Base-by-base conservation (phyloP, 2,329 filamentous ascomycete species). In the Talaromyces sp. region DNA sequence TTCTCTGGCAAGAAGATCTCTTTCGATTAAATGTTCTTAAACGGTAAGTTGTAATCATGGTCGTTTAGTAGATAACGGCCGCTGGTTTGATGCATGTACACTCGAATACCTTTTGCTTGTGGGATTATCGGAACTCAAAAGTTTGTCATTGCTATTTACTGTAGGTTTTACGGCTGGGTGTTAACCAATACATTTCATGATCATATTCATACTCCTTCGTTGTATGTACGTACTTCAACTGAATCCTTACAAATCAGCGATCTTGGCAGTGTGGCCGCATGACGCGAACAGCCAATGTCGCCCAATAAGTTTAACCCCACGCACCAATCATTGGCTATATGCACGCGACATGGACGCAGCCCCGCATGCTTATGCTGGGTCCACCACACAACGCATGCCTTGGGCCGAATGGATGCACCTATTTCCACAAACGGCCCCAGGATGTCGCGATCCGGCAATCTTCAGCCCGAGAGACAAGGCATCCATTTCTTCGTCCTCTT, bases 1-100 rank as follows among this genome's bases (percentile, higher is more conserved):
- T 92, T 90, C 83, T 83, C 87, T 79, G 92, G 92, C 80, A 90
- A 88, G 83, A 95, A 93, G 88, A 88, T 87, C 76, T 91, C 88
- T 70, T 92, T 92, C 77, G 81, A 74, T 66, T 74, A 65, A 53
- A 43, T 53, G 40, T 29, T 61, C 67, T 45, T 62, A 31, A 40
- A 61, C 63, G 61, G 65, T 67, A 62, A 65, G 61, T 65, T 59
- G 58, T 36, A 61, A 61, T 31, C 17, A 53, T 53, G 49, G 49
- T 38, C n/a, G 45, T 45, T 38, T n/a, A 34, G 49, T 63, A 47
- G 22, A 47, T 27, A 38, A 58, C 51, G n/a, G 29, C 45, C 29
- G 25, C 17, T 63, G 47, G 22, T 63, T 63, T 47, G 36, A 59
- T 59, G 36, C 40, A 45, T 63, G 61, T 58, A 63, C 51, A 38